Evolutionary conservation across 805 yeast genomes (phyloP), one percentile per base, ranked within the genome.

Genomic region (Ogataea glucozyma): DNA sequence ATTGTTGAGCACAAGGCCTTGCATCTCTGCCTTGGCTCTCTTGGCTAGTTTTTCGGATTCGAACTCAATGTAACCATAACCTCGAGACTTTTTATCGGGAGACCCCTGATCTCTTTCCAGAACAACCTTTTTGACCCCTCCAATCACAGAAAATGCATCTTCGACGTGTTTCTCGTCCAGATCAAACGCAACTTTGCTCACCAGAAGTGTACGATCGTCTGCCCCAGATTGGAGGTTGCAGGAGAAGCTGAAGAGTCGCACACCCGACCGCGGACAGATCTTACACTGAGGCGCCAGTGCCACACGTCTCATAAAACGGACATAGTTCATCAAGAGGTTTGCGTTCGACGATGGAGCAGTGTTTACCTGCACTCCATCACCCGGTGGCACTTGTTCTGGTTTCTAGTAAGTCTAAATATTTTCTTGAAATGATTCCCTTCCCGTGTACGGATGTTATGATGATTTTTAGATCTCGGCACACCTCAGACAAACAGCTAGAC

Each of bases 1-100:
- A 35, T 60, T 51, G n/a, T 60, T 42, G 7, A 62, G 31, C 23
- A 61, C 65, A 26, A 52, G 46, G 4, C 67, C 63, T 35, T 62
- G 65, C 66, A 62, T 60, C 40, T 62, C 65, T 3, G 44, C 43
- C 11, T 44, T 42, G 3, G 66, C 65, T 18, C 53, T 43, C 8
- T 48, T 40, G 12, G 66, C 65, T 13, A 44, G 37, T 17, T 38
- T 26, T 27, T 44, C 42, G 13, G 46, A 44, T 24, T 47, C 49
- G 35, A 58, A 62, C 26, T 53, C 54, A 5, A 61, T 47, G 14
- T 40, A 32, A 2, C 64, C 66, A 37, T 47, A 37, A 0, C 67
- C 66, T 29, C 48, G 52, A 1, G 61, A 51, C 21, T 48, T 46
- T 11, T 38, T 41, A 16, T 21, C 38, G 26, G 20, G 36, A 12